Percentiles rank a stretch among this genome's conserved stretches.
phyloP scores from a whole-genome alignment of 2,329 filamentous ascomycete genomes.

The Penicillium janthinellum region DNA sequence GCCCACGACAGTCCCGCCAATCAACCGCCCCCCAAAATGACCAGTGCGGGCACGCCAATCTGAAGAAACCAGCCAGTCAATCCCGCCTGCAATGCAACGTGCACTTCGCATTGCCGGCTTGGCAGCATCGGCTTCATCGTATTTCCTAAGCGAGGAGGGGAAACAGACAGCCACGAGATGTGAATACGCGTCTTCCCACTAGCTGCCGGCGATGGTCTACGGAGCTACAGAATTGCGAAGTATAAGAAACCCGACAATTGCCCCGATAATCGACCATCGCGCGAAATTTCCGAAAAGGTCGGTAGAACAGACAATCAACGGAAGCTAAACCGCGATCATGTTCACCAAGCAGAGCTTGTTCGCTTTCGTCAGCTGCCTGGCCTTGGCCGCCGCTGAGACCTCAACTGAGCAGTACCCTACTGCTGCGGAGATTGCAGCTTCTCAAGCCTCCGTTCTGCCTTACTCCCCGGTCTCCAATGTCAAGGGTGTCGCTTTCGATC shows the following conservation, averaged over 20 bases:
- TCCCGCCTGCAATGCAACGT: slow-evolving; percentile 4
- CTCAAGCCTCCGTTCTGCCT: slow-evolving; percentile 61
- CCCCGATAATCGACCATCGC: slow-evolving; percentile 9
- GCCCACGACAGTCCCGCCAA: slow-evolving; percentile 6
- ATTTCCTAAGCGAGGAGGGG: slow-evolving; percentile 10
- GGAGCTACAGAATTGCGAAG: background rate
- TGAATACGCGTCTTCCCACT: slow-evolving; percentile 5
- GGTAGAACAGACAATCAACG: background rate
- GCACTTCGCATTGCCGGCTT: background rate
- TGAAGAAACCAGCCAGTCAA: slow-evolving; percentile 19
- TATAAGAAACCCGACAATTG: slow-evolving; percentile 24
- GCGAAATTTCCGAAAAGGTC: background rate
- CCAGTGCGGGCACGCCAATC: background rate
- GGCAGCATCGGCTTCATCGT: background rate
- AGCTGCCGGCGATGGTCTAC: background rate
- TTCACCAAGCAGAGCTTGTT: slow-evolving; percentile 58
- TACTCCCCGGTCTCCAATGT: slow-evolving; percentile 65
- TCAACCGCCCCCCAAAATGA: background rate
- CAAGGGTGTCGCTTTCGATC: slow-evolving; percentile 71
- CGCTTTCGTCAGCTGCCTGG: slow-evolving; percentile 26
- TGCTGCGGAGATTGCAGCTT: slow-evolving; percentile 32
- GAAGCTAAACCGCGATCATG: slow-evolving; percentile 16
- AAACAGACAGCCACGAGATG: background rate
- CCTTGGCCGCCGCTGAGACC: slow-evolving; percentile 31
- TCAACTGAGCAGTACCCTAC: slow-evolving; percentile 30